phyloP scores from a whole-genome alignment of 129 eudicot species.

The Saposhnikovia divaricata region DNA sequence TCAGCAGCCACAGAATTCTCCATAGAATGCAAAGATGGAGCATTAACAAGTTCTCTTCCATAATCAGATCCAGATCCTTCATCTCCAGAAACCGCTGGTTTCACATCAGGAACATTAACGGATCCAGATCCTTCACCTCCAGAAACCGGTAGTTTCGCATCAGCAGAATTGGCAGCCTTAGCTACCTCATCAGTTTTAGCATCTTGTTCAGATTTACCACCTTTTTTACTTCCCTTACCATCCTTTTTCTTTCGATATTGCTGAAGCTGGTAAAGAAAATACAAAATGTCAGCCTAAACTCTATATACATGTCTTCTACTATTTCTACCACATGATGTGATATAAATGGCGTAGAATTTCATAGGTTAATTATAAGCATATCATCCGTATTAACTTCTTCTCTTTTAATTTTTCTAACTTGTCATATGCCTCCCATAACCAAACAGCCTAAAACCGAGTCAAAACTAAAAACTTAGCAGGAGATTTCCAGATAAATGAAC shows the following conservation, averaged over 20 bases:
- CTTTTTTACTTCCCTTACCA: slow-evolving; percentile 71
- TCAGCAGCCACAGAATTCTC: slow-evolving; percentile 18
- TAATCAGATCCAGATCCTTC: slow-evolving; percentile 24
- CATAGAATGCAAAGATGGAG: slow-evolving; percentile 18
- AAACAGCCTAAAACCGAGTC: neutral
- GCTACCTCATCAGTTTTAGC: slow-evolving; percentile 29
- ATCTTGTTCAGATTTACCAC: slow-evolving; percentile 46
- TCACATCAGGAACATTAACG: slow-evolving; percentile 22
- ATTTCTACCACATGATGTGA: neutral
- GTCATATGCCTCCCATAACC: neutral
- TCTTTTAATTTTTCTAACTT: neutral
- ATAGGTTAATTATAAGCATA: neutral
- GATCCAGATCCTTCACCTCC: slow-evolving; percentile 30
- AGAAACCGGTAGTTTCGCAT: slow-evolving; percentile 22
- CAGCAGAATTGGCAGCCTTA: slow-evolving; percentile 18
- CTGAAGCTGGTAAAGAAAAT: slow-evolving; percentile 56
- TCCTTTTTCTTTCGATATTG: slow-evolving; percentile 92
- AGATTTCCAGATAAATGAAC: neutral
- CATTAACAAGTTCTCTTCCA: slow-evolving; percentile 18
- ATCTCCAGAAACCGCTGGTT: slow-evolving; percentile 26
- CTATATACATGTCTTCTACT: neutral
- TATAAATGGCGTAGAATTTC: neutral
- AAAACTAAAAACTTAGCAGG: neutral
- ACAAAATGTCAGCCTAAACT: slow-evolving; percentile 10
- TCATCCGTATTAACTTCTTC: neutral